Conservation (phyloP, 169 alveolate species). For the Plasmodium sp. region DNA sequence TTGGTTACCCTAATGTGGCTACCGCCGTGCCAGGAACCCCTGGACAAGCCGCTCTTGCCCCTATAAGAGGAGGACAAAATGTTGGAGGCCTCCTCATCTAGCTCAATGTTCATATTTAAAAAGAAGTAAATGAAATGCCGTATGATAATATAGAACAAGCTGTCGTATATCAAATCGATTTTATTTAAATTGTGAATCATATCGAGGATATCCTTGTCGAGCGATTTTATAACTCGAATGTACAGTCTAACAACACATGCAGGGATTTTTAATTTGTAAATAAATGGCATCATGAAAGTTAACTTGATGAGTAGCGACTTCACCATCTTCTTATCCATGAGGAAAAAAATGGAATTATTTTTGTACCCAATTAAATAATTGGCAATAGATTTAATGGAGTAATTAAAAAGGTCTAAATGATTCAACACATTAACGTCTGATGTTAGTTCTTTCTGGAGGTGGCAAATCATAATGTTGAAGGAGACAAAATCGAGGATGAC, state of each 20-base stretch:
- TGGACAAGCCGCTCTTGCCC: conserved; percentile 21
- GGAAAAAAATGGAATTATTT: conserved; percentile 37
- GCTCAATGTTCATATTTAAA: conserved; percentile 56
- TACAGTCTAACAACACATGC: conserved; percentile 62
- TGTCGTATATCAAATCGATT: conserved; percentile 46
- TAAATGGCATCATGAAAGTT: conserved; percentile 68
- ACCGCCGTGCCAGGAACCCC: not conserved
- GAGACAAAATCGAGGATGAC: conserved; percentile 70
- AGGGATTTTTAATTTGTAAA: conserved; percentile 62
- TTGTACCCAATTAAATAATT: conserved; percentile 57
- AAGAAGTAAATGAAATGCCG: conserved; percentile 64
- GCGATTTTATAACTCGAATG: conserved; percentile 58
- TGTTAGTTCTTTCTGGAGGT: conserved; percentile 59
- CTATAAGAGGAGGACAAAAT: conserved; percentile 32
- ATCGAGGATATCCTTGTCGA: conserved; percentile 60
- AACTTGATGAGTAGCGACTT: conserved; percentile 48
- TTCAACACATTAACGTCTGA: conserved; percentile 36
- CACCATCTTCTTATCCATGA: conserved; percentile 53
- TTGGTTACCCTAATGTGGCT: conserved; percentile 29
- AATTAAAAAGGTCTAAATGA: conserved; percentile 52
- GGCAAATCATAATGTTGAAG: conserved; percentile 64
- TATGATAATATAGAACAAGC: conserved; percentile 50
- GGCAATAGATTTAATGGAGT: conserved; percentile 59
- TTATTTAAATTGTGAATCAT: conserved; percentile 32
- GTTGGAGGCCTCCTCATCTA: conserved; percentile 61